A percentile compares a stretch with the other conserved stretches of the same genome.
Conservation (phyloP, 2,329 filamentous ascomycete species). For the Teratosphaeria nubilosa region DNA sequence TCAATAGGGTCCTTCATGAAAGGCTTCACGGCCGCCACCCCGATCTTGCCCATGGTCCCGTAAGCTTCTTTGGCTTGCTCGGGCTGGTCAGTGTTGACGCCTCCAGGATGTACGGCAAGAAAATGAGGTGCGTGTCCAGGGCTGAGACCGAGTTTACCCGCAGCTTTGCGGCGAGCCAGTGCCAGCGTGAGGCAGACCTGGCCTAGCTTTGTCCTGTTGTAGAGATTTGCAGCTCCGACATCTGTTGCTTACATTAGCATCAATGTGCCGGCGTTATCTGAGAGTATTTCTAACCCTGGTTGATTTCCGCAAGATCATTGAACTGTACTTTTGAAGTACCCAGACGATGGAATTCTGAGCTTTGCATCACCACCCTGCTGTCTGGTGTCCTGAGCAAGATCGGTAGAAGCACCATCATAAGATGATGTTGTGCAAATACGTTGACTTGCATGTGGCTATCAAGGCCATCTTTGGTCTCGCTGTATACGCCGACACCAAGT, state of each 20-base stretch:
- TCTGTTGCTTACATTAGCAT: slow-evolving; percentile 19
- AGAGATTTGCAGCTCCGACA: slow-evolving; percentile 39
- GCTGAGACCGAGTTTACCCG: slow-evolving; percentile 27
- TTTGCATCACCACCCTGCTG: slow-evolving; percentile 40
- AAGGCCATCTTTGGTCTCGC: slow-evolving; percentile 41
- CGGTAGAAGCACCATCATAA: slow-evolving; percentile 38
- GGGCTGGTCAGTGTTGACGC: slow-evolving; percentile 38
- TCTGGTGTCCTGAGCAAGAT: slow-evolving; percentile 34
- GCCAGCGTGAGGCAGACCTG: slow-evolving; percentile 38
- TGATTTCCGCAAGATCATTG: slow-evolving; percentile 37
- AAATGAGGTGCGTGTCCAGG: slow-evolving; percentile 30
- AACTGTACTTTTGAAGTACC: slow-evolving; percentile 32
- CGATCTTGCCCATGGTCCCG: slow-evolving; percentile 36
- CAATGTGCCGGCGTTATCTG: not conserved
- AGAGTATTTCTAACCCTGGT: slow-evolving; percentile 14
- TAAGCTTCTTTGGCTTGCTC: slow-evolving; percentile 42
- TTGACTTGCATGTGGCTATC: slow-evolving; percentile 44
- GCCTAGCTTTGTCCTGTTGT: slow-evolving; percentile 41
- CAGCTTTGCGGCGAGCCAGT: slow-evolving; percentile 30
- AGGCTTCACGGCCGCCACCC: slow-evolving; percentile 33
- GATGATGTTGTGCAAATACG: slow-evolving; percentile 40
- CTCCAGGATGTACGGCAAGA: slow-evolving; percentile 42
- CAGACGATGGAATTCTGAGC: slow-evolving; percentile 39
- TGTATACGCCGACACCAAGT: slow-evolving; percentile 40
- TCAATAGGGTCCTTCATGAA: slow-evolving; percentile 43